These are phyloP conservation scores for Hyphopichia pseudoburtonii DNA, from an alignment of 1,139 yeast species.

Conservation along the genomic window DNA sequence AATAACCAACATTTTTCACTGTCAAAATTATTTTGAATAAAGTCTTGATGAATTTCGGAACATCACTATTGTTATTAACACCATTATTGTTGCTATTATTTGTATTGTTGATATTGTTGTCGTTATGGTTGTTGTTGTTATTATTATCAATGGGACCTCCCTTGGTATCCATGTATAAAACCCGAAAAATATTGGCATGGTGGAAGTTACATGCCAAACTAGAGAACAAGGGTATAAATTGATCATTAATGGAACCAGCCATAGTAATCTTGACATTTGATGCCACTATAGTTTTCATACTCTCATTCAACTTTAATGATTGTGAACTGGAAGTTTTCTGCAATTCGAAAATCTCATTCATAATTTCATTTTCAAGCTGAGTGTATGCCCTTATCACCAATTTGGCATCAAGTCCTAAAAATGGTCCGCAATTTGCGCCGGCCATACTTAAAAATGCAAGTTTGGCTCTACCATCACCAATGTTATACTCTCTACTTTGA, in stretches of 20 bases:
- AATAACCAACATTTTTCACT: constrained; percentile 39
- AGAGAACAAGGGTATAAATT: constrained; percentile 44
- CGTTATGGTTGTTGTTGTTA: too few species aligned
- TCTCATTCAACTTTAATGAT: constrained; percentile 29
- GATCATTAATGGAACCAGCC: constrained; percentile 47
- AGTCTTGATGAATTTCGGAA: constrained; percentile 29
- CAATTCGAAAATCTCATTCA: constrained; percentile 49
- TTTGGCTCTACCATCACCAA: constrained; percentile 18
- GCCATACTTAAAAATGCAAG: constrained; percentile 47
- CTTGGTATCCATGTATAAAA: constrained; percentile 30
- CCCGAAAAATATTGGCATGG: constrained; percentile 57
- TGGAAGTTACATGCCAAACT: constrained; percentile 41
- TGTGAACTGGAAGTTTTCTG: constrained; percentile 37
- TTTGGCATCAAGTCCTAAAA: constrained; percentile 43
- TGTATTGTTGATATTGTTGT: constrained; percentile 18
- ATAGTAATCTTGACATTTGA: constrained; percentile 51
- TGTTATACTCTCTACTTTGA: constrained; percentile 8
- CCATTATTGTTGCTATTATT: too few species aligned
- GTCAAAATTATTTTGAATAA: constrained; percentile 35
- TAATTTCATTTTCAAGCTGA: constrained; percentile 45
- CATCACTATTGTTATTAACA: constrained; percentile 18
- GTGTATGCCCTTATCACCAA: constrained; percentile 49
- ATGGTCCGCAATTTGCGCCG: constrained; percentile 48
- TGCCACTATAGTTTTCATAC: constrained; percentile 32
- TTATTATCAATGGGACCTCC: too few species aligned